Base-by-base conservation (phyloP, 2,329 filamentous ascomycete species). In the Talaromyces sp. region DNA sequence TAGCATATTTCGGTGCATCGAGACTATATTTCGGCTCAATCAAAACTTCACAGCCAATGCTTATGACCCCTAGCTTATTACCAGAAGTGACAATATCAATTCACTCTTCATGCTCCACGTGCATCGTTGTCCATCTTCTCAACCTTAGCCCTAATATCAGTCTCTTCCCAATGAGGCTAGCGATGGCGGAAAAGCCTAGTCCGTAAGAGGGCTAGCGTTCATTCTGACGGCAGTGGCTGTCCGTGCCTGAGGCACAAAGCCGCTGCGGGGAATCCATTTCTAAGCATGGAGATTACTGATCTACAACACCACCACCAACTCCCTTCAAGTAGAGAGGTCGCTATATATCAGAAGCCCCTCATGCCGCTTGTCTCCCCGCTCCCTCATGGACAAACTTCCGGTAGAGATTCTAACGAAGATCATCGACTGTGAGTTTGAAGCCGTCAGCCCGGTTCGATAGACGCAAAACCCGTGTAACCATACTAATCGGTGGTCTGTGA, bases 391-490 rank as follows among this genome's bases (percentile, higher is more conserved):
- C 69, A 81, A 80, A 71, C 83, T 90, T 68, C 88, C 88, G 45
- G 82, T 85, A 75, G 88, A 90, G 79, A 84, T 90, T 68, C 74
- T 89, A 65, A 80, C 88, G 68, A 84, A 89, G 72, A 85, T 90
- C 69, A 77, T 89, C 67, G 82, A 83, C 69, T 86, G 87, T 89
- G 80, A 80, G 86, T 65, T 36, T 40, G 7, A 19, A 40, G 27
- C 25, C 13, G 25, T 5, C 34, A 43, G 40, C 27, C 43, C 47
- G 38, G 17, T 36, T 51, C 53, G 5, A 4, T 10, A 19, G 7
- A 8, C 27, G 31, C 51, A 36, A 36, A 22, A 3, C 51, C 19
- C 58, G 22, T 47, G 10, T 45, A 36, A 49, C 22, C 29, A 38
- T 34, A 8, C 45, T 54, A 19, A 45, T 54, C 51, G 22, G 11